Conservation (phyloP, 2,329 filamentous ascomycete genomes). For the Nemania sp. region DNA sequence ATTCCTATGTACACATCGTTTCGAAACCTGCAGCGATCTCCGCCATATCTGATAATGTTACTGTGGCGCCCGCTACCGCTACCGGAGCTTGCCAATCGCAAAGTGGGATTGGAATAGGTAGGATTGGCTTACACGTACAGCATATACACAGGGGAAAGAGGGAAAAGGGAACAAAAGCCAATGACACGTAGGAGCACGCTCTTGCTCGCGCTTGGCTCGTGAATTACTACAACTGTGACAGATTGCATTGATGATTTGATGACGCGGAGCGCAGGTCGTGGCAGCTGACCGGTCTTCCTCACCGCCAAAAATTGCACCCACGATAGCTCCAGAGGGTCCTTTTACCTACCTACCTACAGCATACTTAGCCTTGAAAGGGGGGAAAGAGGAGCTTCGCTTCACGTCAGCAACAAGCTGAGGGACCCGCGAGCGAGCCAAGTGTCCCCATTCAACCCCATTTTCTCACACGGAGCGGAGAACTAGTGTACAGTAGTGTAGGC, state of each 20-base stretch:
- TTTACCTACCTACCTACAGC: too few relatives aligned
- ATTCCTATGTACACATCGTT: too few relatives aligned
- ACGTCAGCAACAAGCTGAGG: conserved; percentile 15
- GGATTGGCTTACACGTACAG: too few relatives aligned
- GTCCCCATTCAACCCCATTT: conserved; percentile 22
- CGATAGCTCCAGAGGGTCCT: conserved; percentile 9
- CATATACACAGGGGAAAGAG: not conserved
- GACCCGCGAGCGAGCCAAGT: conserved; percentile 19
- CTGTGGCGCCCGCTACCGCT: conserved; percentile 4
- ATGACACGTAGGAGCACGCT: conserved; percentile 16
- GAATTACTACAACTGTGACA: conserved; percentile 28
- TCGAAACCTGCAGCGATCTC: conserved; percentile 21
- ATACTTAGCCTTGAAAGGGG: conserved; percentile 23
- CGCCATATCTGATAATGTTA: not conserved
- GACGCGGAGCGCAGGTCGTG: conserved; percentile 17
- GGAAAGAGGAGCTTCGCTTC: conserved; percentile 10
- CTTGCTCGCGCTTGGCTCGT: conserved; percentile 17
- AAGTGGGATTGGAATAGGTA: conserved; percentile 12
- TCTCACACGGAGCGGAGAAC: conserved; percentile 27
- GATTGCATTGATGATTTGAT: conserved; percentile 34
- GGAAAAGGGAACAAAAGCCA: too few relatives aligned
- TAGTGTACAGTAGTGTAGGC: conserved; percentile 23
- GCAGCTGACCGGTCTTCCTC: conserved; percentile 30
- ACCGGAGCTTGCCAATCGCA: conserved; percentile 8
- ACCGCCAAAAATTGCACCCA: conserved; percentile 36